A percentile compares a stretch with the other conserved stretches of the same genome.
These are phyloP conservation scores for Starmerella geochares DNA, from an alignment of 805 yeast species.

Conservation along the genomic window DNA sequence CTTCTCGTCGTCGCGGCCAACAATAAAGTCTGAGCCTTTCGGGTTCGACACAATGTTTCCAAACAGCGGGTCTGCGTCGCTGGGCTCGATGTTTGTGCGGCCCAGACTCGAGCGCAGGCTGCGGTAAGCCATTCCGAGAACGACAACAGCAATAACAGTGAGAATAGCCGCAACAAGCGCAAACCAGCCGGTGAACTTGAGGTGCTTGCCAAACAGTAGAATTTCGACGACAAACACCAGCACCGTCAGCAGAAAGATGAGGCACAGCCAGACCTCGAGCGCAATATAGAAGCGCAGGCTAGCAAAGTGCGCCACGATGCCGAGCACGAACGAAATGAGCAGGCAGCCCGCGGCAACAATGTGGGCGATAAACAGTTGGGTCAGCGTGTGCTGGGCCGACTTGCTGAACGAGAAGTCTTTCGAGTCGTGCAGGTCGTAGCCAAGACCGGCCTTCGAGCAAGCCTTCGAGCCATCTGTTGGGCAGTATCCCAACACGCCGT, in stretches of 20 bases:
- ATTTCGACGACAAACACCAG: slow-evolving; percentile 76
- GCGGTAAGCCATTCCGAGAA: slow-evolving; percentile 64
- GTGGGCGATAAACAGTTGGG: slow-evolving; percentile 56
- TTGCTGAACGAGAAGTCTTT: slow-evolving; percentile 46
- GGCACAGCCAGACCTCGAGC: slow-evolving; percentile 49
- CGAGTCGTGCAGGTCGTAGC: slow-evolving; percentile 26
- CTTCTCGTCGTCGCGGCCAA: slow-evolving; percentile 23
- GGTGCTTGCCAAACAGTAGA: slow-evolving; percentile 60
- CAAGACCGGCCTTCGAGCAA: slow-evolving; percentile 22
- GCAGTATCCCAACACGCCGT: slow-evolving; percentile 69
- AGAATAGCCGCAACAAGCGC: slow-evolving; percentile 58
- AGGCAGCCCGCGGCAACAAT: slow-evolving; percentile 53
- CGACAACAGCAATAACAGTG: slow-evolving; percentile 52
- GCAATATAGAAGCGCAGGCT: slow-evolving; percentile 40
- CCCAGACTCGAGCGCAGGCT: slow-evolving; percentile 38
- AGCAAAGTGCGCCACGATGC: slow-evolving; percentile 35
- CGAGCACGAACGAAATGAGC: slow-evolving; percentile 36
- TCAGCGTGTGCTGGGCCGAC: slow-evolving; percentile 44
- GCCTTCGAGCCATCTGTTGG: slow-evolving; percentile 31
- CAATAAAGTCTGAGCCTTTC: slow-evolving; percentile 8
- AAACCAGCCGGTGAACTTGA: slow-evolving; percentile 81
- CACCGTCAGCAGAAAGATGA: slow-evolving; percentile 58
- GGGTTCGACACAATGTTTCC: slow-evolving; percentile 3
- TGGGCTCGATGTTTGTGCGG: slow-evolving; percentile 14
- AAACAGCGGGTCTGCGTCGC: slow-evolving; percentile 7